Base-by-base conservation (phyloP, 23 red algal genomes). In the Gracilariopsis chorda region DNA sequence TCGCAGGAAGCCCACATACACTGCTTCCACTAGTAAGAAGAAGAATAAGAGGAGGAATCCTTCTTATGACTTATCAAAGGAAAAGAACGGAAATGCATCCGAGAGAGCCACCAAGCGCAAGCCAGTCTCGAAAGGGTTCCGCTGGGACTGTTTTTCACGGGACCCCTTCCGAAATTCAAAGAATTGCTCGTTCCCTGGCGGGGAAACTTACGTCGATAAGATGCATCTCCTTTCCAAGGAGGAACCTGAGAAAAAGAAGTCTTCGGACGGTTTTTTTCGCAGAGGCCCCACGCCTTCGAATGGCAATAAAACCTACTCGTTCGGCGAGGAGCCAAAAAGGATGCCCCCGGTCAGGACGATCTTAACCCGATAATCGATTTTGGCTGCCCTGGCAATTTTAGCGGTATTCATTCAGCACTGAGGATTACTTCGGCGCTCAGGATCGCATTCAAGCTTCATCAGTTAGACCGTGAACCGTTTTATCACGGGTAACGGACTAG, bases 331-430 rank as follows among this genome's bases (percentile, higher is more conserved):
- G 19, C 80, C 80, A 12, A 5, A 13, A 16, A 11, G 3, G 55
- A 40, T 30, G 44, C n/a, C 14, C 7, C 24, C 3, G 25, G 19
- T 39, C 23, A 48, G 11, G 14, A 7, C 9, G 41, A 88, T 88
- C 47, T 52, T 9, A 88, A 76, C 48, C 83, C 83, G 1, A 77
- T 77, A 60, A 40, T 88, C 29, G 47, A 88, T 12, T 14, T 51
- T 4, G 65, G 83, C 17, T 88, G 43, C 48, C 67, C 61, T 2
- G 2, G 65, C 12, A 76, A 47, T 44, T 24, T 88, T 61, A 37
- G 48, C 39, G 65, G 67, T 13, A 33, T 73, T 23, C 6, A 47
- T 27, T 70, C 42, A 11, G 83, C 47, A 0, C 19, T 7, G 7
- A 36, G 33, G 21, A 13, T 77, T 39, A 48, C 57, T 47, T 69